Percentiles rank a stretch among this genome's conserved stretches.
Conservation (phyloP, 2,329 filamentous ascomycete species). For the Trichoderma sp. region DNA sequence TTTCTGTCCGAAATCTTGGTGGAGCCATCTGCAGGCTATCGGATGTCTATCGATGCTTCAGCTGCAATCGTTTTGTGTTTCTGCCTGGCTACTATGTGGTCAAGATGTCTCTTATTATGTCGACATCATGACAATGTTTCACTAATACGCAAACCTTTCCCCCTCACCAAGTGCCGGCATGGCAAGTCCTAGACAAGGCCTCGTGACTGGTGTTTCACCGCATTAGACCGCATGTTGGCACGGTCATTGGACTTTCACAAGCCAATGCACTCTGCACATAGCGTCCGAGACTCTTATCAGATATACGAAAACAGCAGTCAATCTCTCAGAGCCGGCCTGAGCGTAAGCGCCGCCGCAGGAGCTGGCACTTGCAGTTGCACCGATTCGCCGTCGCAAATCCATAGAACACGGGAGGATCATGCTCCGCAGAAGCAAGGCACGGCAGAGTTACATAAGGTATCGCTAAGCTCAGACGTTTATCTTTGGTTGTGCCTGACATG, state of each 20-base stretch:
- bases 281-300: background rate
- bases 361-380: background rate
- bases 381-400: background rate
- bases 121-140: background rate
- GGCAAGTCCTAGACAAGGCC: background rate
- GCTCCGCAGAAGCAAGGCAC: background rate
- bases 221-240: conserved; percentile 8
- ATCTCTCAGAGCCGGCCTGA: background rate
- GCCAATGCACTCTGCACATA: background rate
- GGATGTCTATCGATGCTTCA: background rate
- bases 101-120: background rate
- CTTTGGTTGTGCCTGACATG: background rate
- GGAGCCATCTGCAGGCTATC: conserved; percentile 9
- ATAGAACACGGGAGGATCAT: background rate
- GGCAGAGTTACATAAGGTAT: background rate
- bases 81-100: background rate
- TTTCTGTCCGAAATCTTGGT: background rate
- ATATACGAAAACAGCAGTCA: background rate
- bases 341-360: background rate
- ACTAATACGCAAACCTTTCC: background rate
- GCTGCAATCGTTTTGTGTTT: background rate
- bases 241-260: background rate
- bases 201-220: conserved; percentile 16
- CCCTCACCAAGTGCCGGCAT: background rate
- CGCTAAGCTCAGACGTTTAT: background rate